A percentile compares a stretch with the other conserved stretches of the same genome.
phyloP scores from a whole-genome alignment of 2,329 filamentous ascomycete species.

The Diaporthe vexans region DNA sequence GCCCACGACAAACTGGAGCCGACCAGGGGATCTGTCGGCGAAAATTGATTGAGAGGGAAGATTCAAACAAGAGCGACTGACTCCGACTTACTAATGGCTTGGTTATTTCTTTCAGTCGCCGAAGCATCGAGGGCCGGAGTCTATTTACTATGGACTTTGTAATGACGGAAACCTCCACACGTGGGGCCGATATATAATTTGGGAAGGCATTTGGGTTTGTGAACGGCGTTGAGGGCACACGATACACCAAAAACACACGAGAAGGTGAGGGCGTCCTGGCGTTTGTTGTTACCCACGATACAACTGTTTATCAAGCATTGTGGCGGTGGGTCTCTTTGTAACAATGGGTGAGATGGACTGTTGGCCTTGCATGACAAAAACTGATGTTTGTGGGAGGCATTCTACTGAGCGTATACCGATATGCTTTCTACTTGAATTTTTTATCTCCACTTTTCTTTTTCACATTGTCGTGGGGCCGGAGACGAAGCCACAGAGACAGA shows the following conservation, averaged over 20 bases:
- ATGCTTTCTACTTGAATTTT: neutral
- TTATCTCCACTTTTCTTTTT: neutral
- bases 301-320: slow-evolving; percentile 2
- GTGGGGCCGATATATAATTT: slow-evolving; percentile 14
- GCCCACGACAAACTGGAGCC: neutral
- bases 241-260: slow-evolving; percentile 18
- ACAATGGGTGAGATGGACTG: neutral
- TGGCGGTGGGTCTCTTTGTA: neutral
- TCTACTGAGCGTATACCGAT: neutral
- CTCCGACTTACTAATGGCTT: neutral
- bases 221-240: slow-evolving; percentile 11
- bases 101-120: slow-evolving; percentile 28
- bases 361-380: slow-evolving; percentile 10
- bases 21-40: neutral
- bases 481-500: neutral
- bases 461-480: neutral
- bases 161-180: neutral
- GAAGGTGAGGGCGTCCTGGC: slow-evolving; percentile 9
- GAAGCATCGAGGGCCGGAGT: slow-evolving; percentile 6
- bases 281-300: neutral
- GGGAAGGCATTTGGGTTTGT: neutral
- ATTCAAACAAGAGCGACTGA: neutral
- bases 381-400: slow-evolving; percentile 16
- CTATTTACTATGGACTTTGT: slow-evolving; percentile 15
- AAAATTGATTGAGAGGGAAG: neutral